phyloP scores from a whole-genome alignment of 2,329 filamentous ascomycete genomes.

The Westerdykella sp. region DNA sequence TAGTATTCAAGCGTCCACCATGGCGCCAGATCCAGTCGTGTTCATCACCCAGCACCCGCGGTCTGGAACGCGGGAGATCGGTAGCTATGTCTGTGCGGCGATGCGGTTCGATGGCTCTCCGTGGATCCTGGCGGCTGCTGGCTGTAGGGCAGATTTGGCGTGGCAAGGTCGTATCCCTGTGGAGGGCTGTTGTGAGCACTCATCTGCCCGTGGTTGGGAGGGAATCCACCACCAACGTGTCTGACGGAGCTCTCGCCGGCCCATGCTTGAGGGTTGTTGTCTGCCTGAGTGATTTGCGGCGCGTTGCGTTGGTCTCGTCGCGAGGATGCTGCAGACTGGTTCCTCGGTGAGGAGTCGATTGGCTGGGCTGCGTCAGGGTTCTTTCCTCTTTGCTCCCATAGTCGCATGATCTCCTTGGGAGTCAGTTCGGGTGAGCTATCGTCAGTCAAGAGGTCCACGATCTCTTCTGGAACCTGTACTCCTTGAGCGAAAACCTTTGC shows the following conservation, averaged over 20 bases:
- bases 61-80: slow-evolving; percentile 33
- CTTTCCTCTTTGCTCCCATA: slow-evolving; percentile 78
- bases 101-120: slow-evolving; percentile 32
- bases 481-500: slow-evolving; percentile 14
- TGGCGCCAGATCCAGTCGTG: neutral
- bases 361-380: slow-evolving; percentile 52
- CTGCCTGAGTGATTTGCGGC: slow-evolving; percentile 62
- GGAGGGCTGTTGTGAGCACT: slow-evolving; percentile 24
- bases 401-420: slow-evolving; percentile 92
- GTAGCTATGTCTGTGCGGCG: slow-evolving; percentile 36
- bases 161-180: slow-evolving; percentile 25
- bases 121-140: slow-evolving; percentile 28
- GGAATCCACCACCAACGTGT: slow-evolving; percentile 50
- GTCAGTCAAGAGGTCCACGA: slow-evolving; percentile 80
- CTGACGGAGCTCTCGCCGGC: slow-evolving; percentile 79
- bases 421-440: slow-evolving; percentile 80
- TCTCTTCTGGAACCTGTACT: slow-evolving; percentile 79
- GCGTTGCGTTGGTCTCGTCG: slow-evolving; percentile 44
- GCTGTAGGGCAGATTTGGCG: slow-evolving; percentile 31
- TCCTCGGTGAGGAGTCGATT: slow-evolving; percentile 42
- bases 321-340: slow-evolving; percentile 45
- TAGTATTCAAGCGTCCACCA: slow-evolving; percentile 18
- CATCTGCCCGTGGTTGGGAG: slow-evolving; percentile 9
- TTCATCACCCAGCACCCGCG: slow-evolving; percentile 29
- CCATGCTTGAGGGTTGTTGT: slow-evolving; percentile 80